A percentile compares a stretch with the other conserved stretches of the same genome.
phyloP scores from a whole-genome alignment of 2,329 filamentous ascomycete genomes.

The Fusarium avenaceum region DNA sequence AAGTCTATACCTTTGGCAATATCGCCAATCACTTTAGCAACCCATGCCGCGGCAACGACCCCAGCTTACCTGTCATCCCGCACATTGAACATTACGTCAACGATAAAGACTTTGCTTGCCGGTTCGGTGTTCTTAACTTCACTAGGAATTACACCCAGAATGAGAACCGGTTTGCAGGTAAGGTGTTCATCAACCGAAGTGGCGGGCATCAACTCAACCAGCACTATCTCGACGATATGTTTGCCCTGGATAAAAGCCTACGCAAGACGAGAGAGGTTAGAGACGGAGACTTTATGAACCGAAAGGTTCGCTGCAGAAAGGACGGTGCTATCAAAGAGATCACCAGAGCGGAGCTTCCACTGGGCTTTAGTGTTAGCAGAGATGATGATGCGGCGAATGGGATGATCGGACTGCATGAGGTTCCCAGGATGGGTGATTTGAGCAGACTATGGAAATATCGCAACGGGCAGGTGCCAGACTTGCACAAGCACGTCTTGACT shows the following conservation, averaged over 20 bases:
- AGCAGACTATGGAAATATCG: conserved; percentile 29
- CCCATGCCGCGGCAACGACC: conserved; percentile 16
- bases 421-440: conserved; percentile 19
- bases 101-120: conserved; percentile 24
- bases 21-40: conserved; percentile 39
- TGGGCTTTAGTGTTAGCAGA: neutral
- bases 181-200: conserved; percentile 27
- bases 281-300: conserved; percentile 23
- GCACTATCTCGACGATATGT: conserved; percentile 35
- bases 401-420: neutral
- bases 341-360: conserved; percentile 9
- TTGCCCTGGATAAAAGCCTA: conserved; percentile 11
- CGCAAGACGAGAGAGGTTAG: neutral
- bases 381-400: neutral
- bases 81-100: conserved; percentile 37
- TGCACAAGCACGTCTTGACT: neutral
- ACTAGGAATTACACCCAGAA: conserved; percentile 11
- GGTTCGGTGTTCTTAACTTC: conserved; percentile 29
- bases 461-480: conserved; percentile 5
- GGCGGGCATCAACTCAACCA: conserved; percentile 39
- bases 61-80: neutral
- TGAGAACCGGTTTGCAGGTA: conserved; percentile 35
- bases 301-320: conserved; percentile 6
- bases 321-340: conserved; percentile 13
- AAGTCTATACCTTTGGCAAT: conserved; percentile 37